These are phyloP conservation scores for Tanacetum coccineum DNA, from an alignment of 129 eudicot species.

Conservation along the genomic window DNA sequence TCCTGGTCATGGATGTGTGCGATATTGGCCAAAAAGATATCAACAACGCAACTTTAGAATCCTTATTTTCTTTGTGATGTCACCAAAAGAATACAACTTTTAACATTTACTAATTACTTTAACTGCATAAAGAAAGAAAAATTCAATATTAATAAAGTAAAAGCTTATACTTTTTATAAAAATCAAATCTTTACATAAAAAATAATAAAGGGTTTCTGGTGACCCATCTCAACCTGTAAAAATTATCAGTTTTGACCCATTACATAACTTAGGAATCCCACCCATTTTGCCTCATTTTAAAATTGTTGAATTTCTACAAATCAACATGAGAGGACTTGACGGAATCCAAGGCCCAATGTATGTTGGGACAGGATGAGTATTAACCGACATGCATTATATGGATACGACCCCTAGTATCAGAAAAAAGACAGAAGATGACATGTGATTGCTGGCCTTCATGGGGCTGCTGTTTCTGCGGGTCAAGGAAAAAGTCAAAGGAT, in stretches of 20 bases:
- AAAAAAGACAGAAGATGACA: constrained; percentile 83
- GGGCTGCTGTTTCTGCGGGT: constrained; percentile 90
- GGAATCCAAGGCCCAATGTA: constrained; percentile 98
- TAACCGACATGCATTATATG: constrained; percentile 83
- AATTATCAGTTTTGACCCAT: background rate
- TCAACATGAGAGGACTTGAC: constrained; percentile 97
- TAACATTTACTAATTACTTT: no score
- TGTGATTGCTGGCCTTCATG: constrained; percentile 97
- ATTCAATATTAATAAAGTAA: no score
- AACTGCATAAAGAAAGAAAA: no score
- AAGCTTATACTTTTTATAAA: no score
- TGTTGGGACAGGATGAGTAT: constrained; percentile 92
- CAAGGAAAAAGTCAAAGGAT: constrained; percentile 54
- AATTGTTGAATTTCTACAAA: constrained; percentile 33
- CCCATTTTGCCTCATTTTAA: background rate
- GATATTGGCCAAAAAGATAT: no score
- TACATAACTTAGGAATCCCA: background rate
- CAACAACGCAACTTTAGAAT: no score
- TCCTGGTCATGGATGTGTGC: no score
- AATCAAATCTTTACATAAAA: no score
- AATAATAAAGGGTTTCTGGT: no score
- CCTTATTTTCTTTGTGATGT: no score
- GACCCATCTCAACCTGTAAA: background rate
- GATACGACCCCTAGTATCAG: constrained; percentile 94
- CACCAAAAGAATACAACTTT: no score